phyloP scores from a whole-genome alignment of 805 yeast genomes.

The Saccharomyces kudriavzevii region DNA sequence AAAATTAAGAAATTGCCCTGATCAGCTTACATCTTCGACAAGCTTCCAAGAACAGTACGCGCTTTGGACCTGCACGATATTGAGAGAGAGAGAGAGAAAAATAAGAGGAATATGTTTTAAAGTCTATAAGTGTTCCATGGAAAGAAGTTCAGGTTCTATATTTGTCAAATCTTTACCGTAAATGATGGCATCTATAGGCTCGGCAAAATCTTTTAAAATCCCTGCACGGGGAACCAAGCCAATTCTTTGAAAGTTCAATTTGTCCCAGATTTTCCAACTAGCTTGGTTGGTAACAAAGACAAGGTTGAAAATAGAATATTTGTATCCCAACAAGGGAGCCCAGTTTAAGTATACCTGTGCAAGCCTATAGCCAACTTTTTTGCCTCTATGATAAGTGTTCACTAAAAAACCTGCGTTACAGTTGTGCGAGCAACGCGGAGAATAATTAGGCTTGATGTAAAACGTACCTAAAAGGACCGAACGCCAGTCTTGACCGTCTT shows the following conservation, averaged over 20 bases:
- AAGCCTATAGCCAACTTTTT: constrained; percentile 59
- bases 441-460: constrained; percentile 79
- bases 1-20: too few relatives aligned
- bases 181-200: constrained; percentile 67
- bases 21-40: too few relatives aligned
- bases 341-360: constrained; percentile 59
- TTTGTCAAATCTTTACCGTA: constrained; percentile 56
- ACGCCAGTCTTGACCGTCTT: constrained; percentile 37
- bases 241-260: constrained; percentile 68
- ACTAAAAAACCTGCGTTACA: constrained; percentile 88
- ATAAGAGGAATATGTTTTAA: not conserved
- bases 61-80: too few relatives aligned
- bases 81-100: not conserved
- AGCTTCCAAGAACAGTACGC: too few relatives aligned
- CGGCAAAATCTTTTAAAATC: constrained; percentile 51
- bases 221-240: constrained; percentile 75
- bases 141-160: constrained; percentile 18
- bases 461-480: constrained; percentile 57
- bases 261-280: constrained; percentile 73
- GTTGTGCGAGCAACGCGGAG: constrained; percentile 75
- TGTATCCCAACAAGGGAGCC: constrained; percentile 76
- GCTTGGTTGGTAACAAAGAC: constrained; percentile 79
- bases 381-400: constrained; percentile 48
- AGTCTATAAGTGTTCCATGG: not conserved
- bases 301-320: constrained; percentile 76